Base-by-base conservation (phyloP, 2,329 filamentous ascomycete genomes). In the Aquanectria penicillioides region DNA sequence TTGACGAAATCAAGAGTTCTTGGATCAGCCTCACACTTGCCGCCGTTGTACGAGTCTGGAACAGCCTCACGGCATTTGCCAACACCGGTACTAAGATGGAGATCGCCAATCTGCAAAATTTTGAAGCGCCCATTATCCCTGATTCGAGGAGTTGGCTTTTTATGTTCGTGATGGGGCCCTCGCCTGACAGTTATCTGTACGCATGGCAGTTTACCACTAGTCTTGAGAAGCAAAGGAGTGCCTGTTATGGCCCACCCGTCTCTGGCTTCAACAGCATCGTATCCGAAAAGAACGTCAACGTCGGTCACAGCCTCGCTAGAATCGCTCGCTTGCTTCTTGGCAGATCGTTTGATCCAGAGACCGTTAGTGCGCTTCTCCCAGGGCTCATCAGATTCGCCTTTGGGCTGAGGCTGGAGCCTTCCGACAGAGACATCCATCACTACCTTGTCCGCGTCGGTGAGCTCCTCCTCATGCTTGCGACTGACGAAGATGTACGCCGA, bases 61-160 rank as follows among this genome's bases (percentile, higher is more conserved):
- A 94, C 83, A n/a, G 93, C 87, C 68, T 99, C 93, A 64, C 95
- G 88, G 72, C 95, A 99, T 38, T 78, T 78, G 9, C 95, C 95
- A 5, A 94, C 83, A 9, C 94, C 95, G 3, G 95, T 99, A 71
- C 93, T 94, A 54, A 99, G 79, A 76, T 99, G 95, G 61, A 98
- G 79, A 78, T 99, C 95, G n/a, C 93, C 91, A 53, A 97, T 82
- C 77, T 99, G 95, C 84, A 99, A 88, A 64, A 99, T 97, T 81
- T 98, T 98, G 81, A 98, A 98, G 68, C 90, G 93, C 25, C 94
- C 95, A 73, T 95, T 93, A 61, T 96, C 93, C 37, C 87, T 86
- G 63, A 99, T 92, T 57, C 91, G 87, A 10, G 90, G 91, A 33
- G 87, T 80, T 1, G 91, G 90, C 73, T 89, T 93, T 69, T 88